Conservation (phyloP, 2,329 filamentous ascomycete species). For the Penicillium psychrosexuale region DNA sequence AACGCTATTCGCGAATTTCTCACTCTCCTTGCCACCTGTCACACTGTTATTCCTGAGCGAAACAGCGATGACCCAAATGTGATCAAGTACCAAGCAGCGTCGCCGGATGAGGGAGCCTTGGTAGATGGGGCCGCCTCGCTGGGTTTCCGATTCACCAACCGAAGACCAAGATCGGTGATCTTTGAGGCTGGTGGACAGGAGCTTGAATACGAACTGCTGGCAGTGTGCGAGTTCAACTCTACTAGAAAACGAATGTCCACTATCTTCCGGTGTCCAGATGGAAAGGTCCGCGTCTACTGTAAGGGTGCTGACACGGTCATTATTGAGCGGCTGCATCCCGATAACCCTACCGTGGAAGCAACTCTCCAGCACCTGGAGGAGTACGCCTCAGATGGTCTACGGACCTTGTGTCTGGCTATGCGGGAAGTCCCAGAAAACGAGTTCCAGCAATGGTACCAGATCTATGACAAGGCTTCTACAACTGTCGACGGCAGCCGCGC, state of each 20-base stretch:
- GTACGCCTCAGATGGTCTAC: conserved; percentile 91
- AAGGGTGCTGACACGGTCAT: conserved; percentile 99
- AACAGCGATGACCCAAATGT: conserved; percentile 70
- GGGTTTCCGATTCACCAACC: conserved; percentile 85
- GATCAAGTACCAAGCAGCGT: conserved; percentile 98
- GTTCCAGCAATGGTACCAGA: conserved; percentile 78
- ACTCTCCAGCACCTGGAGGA: conserved; percentile 96
- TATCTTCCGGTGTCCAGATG: conserved; percentile 93
- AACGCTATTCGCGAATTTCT: conserved; percentile 80
- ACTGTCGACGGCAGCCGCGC: conserved; percentile 89
- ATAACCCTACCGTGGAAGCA: conserved; percentile 83
- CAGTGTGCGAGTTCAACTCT: conserved; percentile 99
- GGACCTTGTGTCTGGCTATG: conserved; percentile 92
- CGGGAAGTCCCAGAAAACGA: conserved; percentile 88
- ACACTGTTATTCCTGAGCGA: conserved; percentile 94
- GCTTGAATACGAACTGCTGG: conserved; percentile 82
- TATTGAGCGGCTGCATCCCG: conserved; percentile 76
- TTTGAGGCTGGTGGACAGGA: conserved; percentile 72
- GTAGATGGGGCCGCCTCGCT: conserved; percentile 84
- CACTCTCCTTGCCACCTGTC: conserved; percentile 80
- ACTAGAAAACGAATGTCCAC: conserved; percentile 97
- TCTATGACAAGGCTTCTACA: conserved; percentile 84
- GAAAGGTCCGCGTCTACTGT: conserved; percentile 88
- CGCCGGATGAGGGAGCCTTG: conserved; percentile 93
- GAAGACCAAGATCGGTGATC: conserved; percentile 84